Evolutionary conservation across 192 early-diverging fungal species (phyloP).

Genomic region (Chytriomyces hyalinus): DNA sequence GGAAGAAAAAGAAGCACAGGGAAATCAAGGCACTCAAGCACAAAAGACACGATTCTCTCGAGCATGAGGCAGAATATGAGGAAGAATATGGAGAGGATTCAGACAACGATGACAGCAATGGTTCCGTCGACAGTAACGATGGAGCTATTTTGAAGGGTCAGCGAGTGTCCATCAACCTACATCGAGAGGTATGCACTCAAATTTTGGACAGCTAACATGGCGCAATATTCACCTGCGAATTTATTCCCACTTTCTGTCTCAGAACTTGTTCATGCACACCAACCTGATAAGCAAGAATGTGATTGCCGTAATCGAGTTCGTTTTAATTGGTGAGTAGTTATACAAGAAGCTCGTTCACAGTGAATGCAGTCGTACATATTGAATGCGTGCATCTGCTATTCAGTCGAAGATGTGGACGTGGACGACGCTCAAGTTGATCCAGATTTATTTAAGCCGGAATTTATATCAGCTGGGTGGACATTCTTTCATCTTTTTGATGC

Average conservation of each 20-base stretch:
- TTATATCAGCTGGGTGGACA: conserved; percentile 54
- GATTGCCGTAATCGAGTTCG: conserved; percentile 44
- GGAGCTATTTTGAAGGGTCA: conserved; percentile 34
- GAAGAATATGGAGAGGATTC: conserved; percentile 21
- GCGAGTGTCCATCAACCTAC: conserved; percentile 34
- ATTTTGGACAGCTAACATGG: not conserved
- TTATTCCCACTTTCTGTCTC: not conserved
- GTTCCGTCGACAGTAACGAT: not conserved
- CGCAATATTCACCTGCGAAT: not conserved
- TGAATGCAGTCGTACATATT: too few relatives aligned
- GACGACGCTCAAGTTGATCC: conserved; percentile 5
- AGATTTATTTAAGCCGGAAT: conserved; percentile 21
- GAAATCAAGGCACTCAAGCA: not conserved
- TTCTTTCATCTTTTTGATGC: conserved; percentile 52
- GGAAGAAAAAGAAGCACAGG: conserved; percentile 33
- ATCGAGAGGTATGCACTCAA: conserved; percentile 21
- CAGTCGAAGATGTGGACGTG: conserved; percentile 3
- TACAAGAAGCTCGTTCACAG: not conserved
- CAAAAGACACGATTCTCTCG: conserved; percentile 1
- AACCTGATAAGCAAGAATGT: conserved; percentile 32
- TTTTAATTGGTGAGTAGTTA: conserved; percentile 29
- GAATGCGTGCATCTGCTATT: not conserved
- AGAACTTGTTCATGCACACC: conserved; percentile 51
- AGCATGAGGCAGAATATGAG: not conserved
- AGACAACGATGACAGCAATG: conserved; percentile 13